phyloP scores from a whole-genome alignment of 257 asterid genomes.

The Thymus mandschuricus region DNA sequence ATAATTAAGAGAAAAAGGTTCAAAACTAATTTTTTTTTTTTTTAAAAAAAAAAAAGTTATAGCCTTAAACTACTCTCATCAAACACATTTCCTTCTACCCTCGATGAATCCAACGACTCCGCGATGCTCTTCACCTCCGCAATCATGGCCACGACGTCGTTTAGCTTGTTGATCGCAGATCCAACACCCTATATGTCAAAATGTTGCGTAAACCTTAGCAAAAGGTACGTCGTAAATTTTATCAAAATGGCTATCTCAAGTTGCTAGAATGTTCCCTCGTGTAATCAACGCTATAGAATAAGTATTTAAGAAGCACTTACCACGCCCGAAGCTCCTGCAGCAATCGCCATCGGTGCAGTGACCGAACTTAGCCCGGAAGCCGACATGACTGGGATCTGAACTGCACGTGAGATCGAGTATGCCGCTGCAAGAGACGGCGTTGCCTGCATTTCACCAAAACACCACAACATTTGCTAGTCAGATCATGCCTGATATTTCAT shows the following conservation, averaged over 20 bases:
- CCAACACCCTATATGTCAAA: conserved; percentile 78
- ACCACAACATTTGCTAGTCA: conserved; percentile 15
- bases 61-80: conserved; percentile 43
- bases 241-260: not conserved
- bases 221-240: not conserved
- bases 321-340: conserved; percentile 95
- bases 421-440: conserved; percentile 91
- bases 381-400: conserved; percentile 79
- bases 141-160: conserved; percentile 86
- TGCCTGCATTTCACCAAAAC: conserved; percentile 48
- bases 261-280: not conserved
- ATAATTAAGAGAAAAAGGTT: no score
- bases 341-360: conserved; percentile 90
- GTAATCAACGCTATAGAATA: no score
- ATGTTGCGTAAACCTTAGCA: not conserved
- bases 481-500: no score
- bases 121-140: conserved; percentile 81
- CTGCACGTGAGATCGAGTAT: conserved; percentile 84
- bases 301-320: conserved; percentile 36
- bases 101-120: conserved; percentile 51
- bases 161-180: conserved; percentile 89
- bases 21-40: no score
- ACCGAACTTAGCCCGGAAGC: conserved; percentile 89
- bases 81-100: conserved; percentile 29
- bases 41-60: conserved; percentile 16